Evolutionary conservation across 345 rosid genomes (phyloP).

Genomic region (Hibiscus syriacus): DNA sequence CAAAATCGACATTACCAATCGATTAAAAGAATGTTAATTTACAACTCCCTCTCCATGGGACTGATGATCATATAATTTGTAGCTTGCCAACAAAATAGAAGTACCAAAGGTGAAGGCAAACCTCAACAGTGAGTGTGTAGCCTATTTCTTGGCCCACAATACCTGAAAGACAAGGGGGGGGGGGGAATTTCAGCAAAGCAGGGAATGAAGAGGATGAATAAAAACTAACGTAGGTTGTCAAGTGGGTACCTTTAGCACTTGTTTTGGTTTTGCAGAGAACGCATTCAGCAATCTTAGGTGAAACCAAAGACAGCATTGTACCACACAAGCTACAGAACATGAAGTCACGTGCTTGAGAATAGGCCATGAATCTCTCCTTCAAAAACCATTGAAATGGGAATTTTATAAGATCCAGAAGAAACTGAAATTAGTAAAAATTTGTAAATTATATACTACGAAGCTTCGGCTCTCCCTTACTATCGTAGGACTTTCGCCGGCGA

Average conservation of each 20-base stretch:
- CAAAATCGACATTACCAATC: neutral
- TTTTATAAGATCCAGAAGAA: neutral
- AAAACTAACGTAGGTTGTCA: neutral
- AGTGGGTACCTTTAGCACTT: slow-evolving; percentile 28
- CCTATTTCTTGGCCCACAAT: slow-evolving; percentile 30
- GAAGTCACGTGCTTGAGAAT: slow-evolving; percentile 31
- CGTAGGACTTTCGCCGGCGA: too few relatives aligned
- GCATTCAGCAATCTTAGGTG: slow-evolving; percentile 23
- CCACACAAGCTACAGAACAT: slow-evolving; percentile 52
- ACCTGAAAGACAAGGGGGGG: slow-evolving; percentile 20
- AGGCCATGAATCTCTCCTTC: slow-evolving; percentile 20
- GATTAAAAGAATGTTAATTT: neutral
- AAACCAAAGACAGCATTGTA: slow-evolving; percentile 28
- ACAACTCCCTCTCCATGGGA: neutral
- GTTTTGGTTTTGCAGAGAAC: slow-evolving; percentile 33
- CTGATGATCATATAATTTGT: neutral
- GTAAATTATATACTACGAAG: neutral
- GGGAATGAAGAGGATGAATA: neutral
- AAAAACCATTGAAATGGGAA: neutral
- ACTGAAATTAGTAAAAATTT: neutral
- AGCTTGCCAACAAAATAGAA: neutral
- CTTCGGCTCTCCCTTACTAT: too few relatives aligned
- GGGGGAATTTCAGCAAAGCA: neutral
- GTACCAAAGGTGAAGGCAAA: slow-evolving; percentile 14
- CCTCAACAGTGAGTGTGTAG: slow-evolving; percentile 35